Percentiles rank a stretch among this genome's conserved stretches.
Conservation (phyloP, 129 eudicot species). For the Calendula officinalis region DNA sequence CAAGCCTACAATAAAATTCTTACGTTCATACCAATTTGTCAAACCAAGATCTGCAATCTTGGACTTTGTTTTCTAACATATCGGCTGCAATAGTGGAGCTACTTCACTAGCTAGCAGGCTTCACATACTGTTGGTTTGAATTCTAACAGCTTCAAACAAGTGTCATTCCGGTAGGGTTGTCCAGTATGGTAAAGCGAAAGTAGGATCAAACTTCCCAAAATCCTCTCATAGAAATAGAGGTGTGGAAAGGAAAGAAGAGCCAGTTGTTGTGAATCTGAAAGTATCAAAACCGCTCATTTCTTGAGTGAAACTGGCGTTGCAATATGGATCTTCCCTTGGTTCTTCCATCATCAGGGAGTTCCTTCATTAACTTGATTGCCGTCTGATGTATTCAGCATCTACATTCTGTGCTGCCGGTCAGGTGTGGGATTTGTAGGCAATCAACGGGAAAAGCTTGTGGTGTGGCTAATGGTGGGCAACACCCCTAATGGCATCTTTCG, state of each 20-base stretch:
- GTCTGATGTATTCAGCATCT: no score
- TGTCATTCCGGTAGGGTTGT: constrained; percentile 33
- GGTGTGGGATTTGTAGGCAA: not conserved
- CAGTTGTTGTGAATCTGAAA: constrained; percentile 46
- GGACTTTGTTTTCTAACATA: no score
- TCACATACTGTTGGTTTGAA: no score
- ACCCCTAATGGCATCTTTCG: constrained; percentile 8
- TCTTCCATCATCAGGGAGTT: constrained; percentile 34
- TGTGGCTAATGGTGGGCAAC: constrained; percentile 21
- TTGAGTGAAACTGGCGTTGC: constrained; percentile 39
- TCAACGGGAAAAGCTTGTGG: not conserved
- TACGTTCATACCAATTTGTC: no score
- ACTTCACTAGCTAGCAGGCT: no score
- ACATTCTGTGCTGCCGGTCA: constrained; percentile 16
- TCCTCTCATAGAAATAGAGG: constrained; percentile 45
- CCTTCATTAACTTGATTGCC: constrained; percentile 26
- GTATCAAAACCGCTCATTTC: constrained; percentile 15
- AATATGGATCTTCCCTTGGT: constrained; percentile 52
- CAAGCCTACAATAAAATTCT: no score
- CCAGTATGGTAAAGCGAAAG: constrained; percentile 50
- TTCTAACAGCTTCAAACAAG: no score
- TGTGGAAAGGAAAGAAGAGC: constrained; percentile 57
- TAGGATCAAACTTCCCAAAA: constrained; percentile 37
- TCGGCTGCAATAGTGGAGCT: no score
- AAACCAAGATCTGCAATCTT: no score